Evolutionary conservation across 441 rosid genomes (phyloP), one percentile per base, ranked within the genome.

Genomic region (Manihot esculenta): DNA sequence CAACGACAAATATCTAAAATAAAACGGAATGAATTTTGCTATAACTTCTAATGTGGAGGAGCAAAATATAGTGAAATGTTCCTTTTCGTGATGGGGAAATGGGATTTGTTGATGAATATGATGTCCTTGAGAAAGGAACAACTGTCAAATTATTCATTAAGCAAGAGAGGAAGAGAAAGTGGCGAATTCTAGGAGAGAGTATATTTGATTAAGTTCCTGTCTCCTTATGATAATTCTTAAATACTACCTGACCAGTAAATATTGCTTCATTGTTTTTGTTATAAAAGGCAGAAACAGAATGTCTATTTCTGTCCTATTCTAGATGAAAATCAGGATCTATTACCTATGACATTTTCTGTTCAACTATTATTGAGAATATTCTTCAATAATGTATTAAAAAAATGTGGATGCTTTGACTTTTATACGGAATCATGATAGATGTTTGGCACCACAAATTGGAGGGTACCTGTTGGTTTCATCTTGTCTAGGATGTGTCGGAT

Each of bases 401-500:
- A 5, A 20, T 20, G 10, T 53, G 57, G 21, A 20, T 8, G 26
- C 14, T 53, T 53, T 50, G 55, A 20, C 55, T 50, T 53, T 53
- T 47, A 61, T 33, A 38, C n/a, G 3, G 13, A 3, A 61, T n/a
- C 64, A 61, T 17, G 20, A 13, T n/a, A 38, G 6, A 35, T 15
- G 48, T 18, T n/a, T 41, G 53, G 12, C 2, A 30, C 7, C 62
- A 17, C 59, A 33, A 55, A 69, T 56, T 18, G 41, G 55, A 44
- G 45, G 63, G 54, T 27, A 68, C 12, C 21, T 68, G 23, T 27
- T 12, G 49, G 55, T 68, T 61, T 45, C 33, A 53, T 62, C 50
- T 62, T 62, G 72, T 54, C 51, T 73, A 1, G 44, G 41, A 20
- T 13, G n/a, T 21, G 8, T 1, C 30, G 62, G 42, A 33, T 45